Conservation (phyloP, 257 asterid genomes). For the Solanum corneliomulleri region DNA sequence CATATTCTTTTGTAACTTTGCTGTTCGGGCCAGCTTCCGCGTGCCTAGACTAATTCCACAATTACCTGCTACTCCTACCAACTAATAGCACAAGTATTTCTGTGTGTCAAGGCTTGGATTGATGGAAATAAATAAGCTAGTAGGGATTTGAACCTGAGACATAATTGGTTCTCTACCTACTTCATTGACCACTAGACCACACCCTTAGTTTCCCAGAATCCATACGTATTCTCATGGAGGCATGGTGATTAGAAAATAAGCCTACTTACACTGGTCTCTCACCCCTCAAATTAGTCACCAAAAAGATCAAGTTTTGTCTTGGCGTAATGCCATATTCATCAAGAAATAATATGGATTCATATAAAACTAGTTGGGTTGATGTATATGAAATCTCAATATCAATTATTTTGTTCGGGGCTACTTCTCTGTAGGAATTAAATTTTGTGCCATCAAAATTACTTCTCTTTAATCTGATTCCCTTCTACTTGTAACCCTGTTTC, state of each 20-base stretch:
- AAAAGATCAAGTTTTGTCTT: constrained; percentile 30
- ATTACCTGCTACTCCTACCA: background rate
- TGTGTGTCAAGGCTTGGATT: background rate
- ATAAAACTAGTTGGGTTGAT: background rate
- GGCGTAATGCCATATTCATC: constrained; percentile 38
- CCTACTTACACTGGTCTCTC: constrained; percentile 39
- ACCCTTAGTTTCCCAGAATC: constrained; percentile 12
- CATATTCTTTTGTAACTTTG: background rate
- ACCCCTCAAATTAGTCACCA: constrained; percentile 43
- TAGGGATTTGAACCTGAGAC: background rate
- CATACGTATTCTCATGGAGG: constrained; percentile 37
- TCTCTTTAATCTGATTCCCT: background rate
- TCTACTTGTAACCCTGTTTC: background rate
- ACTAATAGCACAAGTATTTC: background rate
- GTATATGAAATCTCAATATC: background rate
- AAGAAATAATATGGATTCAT: constrained; percentile 60
- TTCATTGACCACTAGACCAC: background rate
- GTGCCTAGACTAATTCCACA: background rate
- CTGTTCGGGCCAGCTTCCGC: background rate
- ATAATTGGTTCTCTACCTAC: background rate
- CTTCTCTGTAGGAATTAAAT: background rate
- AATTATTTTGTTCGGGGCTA: background rate
- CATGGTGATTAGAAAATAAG: constrained; percentile 41
- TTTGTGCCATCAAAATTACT: background rate
- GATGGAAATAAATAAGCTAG: background rate